Conservation (phyloP, 176 grass and related monocot species). For the Zizania latifolia region DNA sequence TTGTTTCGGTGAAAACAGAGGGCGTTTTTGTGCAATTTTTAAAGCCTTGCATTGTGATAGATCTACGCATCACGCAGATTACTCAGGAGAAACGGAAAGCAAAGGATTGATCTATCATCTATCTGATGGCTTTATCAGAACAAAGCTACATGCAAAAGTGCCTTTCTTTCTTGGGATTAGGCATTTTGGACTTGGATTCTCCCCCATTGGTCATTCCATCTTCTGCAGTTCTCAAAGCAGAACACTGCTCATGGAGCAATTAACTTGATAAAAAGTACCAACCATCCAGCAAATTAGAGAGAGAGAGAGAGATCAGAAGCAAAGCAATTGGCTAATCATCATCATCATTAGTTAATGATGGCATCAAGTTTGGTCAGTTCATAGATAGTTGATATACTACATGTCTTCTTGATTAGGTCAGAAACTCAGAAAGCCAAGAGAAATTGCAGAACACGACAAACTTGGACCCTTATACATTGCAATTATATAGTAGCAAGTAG, state of each 20-base stretch:
- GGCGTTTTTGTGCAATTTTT: neutral
- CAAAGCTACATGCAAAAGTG: constrained; percentile 13
- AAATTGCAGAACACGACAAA: constrained; percentile 17
- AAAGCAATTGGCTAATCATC: neutral
- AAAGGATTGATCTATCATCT: neutral
- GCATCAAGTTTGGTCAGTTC: constrained; percentile 19
- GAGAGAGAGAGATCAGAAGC: neutral
- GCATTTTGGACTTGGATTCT: constrained; percentile 9
- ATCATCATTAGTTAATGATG: constrained; percentile 42
- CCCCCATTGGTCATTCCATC: neutral
- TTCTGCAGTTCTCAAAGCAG: neutral
- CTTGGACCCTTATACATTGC: constrained; percentile 30
- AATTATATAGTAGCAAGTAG: constrained; percentile 20
- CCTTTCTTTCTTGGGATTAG: constrained; percentile 30
- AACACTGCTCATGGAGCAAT: neutral
- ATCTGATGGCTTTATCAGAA: constrained; percentile 4
- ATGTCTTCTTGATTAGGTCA: constrained; percentile 1
- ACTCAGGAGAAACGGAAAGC: neutral
- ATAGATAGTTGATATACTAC: constrained; percentile 18
- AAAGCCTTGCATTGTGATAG: neutral
- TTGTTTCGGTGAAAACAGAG: constrained; percentile 7
- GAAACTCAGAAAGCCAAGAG: neutral
- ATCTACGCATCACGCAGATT: constrained; percentile 28
- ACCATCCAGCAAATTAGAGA: constrained; percentile 28
- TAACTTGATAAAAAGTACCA: neutral